phyloP scores from a whole-genome alignment of 495 filamentous ascomycete genomes.

The Neurospora hispaniola region DNA sequence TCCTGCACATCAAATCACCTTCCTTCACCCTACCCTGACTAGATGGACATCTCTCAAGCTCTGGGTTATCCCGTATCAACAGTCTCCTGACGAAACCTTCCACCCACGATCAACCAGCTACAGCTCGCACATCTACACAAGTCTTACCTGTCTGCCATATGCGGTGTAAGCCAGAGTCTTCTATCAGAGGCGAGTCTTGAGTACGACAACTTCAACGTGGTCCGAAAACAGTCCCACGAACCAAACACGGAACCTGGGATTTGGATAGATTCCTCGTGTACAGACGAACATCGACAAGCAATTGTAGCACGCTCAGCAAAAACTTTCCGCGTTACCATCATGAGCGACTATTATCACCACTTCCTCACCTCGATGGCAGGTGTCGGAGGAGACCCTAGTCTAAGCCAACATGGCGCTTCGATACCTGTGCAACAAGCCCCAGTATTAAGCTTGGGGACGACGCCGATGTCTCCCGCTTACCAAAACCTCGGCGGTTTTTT shows the following conservation, averaged over 20 bases:
- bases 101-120: background rate
- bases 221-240: background rate
- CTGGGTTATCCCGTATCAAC: background rate
- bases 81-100: background rate
- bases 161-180: background rate
- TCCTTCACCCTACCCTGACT: background rate
- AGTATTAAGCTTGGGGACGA: constrained; percentile 17
- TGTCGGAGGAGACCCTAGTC: constrained; percentile 25
- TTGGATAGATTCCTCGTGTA: background rate
- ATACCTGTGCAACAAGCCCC: constrained; percentile 25
- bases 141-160: background rate
- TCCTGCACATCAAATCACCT: background rate
- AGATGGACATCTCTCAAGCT: background rate
- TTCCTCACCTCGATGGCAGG: constrained; percentile 37
- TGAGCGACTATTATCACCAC: constrained; percentile 42
- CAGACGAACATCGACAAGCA: background rate
- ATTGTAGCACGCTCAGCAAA: background rate
- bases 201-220: background rate
- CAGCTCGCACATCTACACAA: background rate
- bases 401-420: constrained; percentile 24
- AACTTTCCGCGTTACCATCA: constrained; percentile 9
- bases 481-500: constrained; percentile 33
- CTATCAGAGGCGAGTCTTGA: background rate
- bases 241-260: background rate
- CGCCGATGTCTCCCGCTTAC: constrained; percentile 29